phyloP scores from a whole-genome alignment of 1,284 basidiomycete genomes.

The Melanopsichium pennsylvanicum region DNA sequence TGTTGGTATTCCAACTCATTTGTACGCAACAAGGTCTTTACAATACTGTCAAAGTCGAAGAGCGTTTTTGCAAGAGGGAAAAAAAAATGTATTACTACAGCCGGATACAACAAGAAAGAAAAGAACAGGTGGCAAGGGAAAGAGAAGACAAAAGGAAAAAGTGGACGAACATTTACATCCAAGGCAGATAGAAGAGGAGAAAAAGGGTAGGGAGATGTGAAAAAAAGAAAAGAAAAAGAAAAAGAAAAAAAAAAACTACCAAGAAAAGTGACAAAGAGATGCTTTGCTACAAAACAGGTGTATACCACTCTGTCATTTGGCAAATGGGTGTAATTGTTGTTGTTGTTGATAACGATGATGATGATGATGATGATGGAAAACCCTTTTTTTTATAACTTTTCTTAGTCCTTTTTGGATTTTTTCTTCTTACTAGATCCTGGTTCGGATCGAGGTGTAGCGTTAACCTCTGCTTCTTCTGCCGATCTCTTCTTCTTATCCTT shows the following conservation, averaged over 20 bases:
- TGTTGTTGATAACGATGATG: too few species aligned
- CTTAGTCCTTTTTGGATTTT: conserved; percentile 56
- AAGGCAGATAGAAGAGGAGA: too few species aligned
- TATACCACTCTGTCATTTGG: too few species aligned
- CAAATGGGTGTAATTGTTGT: too few species aligned
- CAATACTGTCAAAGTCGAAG: too few species aligned
- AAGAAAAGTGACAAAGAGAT: not conserved
- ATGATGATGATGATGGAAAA: not conserved
- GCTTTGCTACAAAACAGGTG: too few species aligned
- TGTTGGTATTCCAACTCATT: too few species aligned
- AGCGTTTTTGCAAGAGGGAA: too few species aligned
- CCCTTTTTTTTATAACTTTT: conserved; percentile 52
- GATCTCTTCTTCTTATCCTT: conserved; percentile 61
- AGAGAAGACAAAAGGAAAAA: not conserved
- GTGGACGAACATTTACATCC: too few species aligned
- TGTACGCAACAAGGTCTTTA: too few species aligned
- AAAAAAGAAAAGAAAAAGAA: conserved; percentile 1
- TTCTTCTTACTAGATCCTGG: conserved; percentile 56
- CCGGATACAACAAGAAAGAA: conserved; percentile 2
- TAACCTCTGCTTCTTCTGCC: conserved; percentile 47
- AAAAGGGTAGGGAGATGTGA: too few species aligned
- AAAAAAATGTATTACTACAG: conserved; percentile 40
- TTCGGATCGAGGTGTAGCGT: conserved; percentile 43
- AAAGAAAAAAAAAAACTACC: not conserved
- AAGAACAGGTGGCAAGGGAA: conserved; percentile 2